phyloP scores from a whole-genome alignment of 2,329 filamentous ascomycete genomes.

The Capronia epimyces region DNA sequence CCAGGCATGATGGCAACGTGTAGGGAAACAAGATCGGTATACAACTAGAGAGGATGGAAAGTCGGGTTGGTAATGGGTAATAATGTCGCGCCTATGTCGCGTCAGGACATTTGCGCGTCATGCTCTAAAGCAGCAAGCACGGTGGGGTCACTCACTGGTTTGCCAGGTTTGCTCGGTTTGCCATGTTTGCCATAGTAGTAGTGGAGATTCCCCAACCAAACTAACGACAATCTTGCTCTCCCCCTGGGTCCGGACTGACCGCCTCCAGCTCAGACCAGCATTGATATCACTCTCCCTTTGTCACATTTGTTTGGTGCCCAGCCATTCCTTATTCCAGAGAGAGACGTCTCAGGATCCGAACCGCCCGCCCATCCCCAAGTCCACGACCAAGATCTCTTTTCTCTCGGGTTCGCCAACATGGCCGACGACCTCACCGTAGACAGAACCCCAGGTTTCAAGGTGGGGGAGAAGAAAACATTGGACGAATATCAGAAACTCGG shows the following conservation, averaged over 20 bases:
- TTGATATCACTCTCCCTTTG: background rate
- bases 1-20: constrained; percentile 21
- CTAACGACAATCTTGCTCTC: background rate
- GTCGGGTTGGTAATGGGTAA: background rate
- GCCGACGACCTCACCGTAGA: constrained; percentile 79
- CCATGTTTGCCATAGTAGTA: background rate
- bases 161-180: background rate
- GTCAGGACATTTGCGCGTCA: constrained; percentile 1
- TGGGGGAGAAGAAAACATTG: constrained; percentile 96
- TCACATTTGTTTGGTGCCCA: background rate
- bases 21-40: background rate
- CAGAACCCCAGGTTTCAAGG: constrained; percentile 93
- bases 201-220: background rate
- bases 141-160: background rate
- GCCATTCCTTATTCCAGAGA: no score
- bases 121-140: background rate
- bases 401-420: constrained; percentile 40
- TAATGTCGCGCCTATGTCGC: constrained; percentile 1
- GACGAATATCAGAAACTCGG: constrained; percentile 92
- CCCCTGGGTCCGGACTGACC: background rate
- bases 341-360: no score
- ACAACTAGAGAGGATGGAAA: background rate
- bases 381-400: no score
- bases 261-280: background rate
- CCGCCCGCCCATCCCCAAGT: no score